These are phyloP conservation scores for Capronia epimyces DNA, from an alignment of 2,329 filamentous ascomycete species.

Conservation along the genomic window DNA sequence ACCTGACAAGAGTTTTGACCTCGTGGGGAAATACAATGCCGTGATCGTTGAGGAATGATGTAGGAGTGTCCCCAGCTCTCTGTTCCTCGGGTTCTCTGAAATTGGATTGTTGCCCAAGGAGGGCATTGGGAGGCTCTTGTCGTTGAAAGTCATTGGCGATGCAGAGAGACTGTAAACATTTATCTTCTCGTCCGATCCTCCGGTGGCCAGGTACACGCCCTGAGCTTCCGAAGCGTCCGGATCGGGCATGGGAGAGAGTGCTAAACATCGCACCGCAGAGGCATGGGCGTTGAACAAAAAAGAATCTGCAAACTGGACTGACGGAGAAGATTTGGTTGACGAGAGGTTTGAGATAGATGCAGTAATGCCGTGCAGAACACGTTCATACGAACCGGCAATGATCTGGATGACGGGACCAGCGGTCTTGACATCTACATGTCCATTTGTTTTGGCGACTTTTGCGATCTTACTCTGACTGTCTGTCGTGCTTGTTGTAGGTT, in stretches of 20 bases:
- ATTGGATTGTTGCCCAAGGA: conserved; percentile 67
- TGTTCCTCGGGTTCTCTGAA: conserved; percentile 77
- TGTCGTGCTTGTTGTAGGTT: background rate
- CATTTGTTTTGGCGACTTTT: conserved; percentile 30
- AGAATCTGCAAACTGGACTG: conserved; percentile 73
- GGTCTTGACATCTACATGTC: conserved; percentile 29
- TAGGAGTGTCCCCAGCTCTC: conserved; percentile 77
- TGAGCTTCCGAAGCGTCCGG: conserved; percentile 50
- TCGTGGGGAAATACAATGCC: conserved; percentile 71
- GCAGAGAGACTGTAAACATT: conserved; percentile 88
- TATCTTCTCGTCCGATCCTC: conserved; percentile 87
- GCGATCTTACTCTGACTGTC: conserved; percentile 22
- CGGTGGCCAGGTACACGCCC: conserved; percentile 84
- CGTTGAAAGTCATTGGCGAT: conserved; percentile 55
- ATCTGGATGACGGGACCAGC: conserved; percentile 66
- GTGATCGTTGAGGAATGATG: conserved; percentile 84
- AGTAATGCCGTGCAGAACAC: conserved; percentile 82
- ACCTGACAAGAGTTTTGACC: conserved; percentile 79
- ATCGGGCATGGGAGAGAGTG: conserved; percentile 70
- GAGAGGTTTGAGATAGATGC: conserved; percentile 55
- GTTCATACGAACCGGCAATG: conserved; percentile 88
- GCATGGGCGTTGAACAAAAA: conserved; percentile 94
- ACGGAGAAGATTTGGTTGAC: conserved; percentile 27
- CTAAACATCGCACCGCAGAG: conserved; percentile 83
- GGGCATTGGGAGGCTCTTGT: conserved; percentile 55